Base-by-base conservation (phyloP, 129 eudicot species). In the Artemisia argyi region DNA sequence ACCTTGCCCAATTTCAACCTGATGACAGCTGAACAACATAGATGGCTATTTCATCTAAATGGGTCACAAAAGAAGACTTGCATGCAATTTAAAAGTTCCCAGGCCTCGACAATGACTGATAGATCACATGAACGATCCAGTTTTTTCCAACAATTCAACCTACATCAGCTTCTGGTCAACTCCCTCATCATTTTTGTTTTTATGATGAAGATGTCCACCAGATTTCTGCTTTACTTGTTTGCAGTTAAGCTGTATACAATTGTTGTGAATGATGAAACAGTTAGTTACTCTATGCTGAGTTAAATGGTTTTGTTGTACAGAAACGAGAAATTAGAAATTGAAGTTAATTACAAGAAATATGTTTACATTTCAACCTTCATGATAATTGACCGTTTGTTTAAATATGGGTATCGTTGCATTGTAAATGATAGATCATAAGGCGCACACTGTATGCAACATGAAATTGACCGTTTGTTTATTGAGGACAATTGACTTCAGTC, bases 1-100 rank as follows among this genome's bases (percentile, higher is more conserved):
- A 46, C 47, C 42, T 61, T 12, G 26, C 30, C 76, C 68, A 15
- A 80, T 44, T 62, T 56, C 61, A 62, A 54, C 84, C 61, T 17
- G 24, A 15, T 69, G 55, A 62, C 70, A 69, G 48, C 56, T 69
- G 49, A 30, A 49, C 16, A 14, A 32, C 42, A 19, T 22, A 47
- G 32, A 46, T 62, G 39, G 15, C 53, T 32, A 35, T 19, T 15
- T 20, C 11, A 12, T 58, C 1, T 14, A 58, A 3, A 22, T 58
- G 39, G 28, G 63, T 20, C 16, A 1, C 24, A 15, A 14, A 28
- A 22, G 18, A 61, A 28, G 1, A 61, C 11, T 61, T 61, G 66
- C 42, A 24, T 60, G 17, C 5, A 57, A 3, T 57, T 60, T 18
- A 11, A 22, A 60, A 12, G 65, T 13, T 60, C 22, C 22, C 22